Evolutionary conservation across 352 stramenopile species (phyloP).

Genomic region (Phytopythium litorale): DNA sequence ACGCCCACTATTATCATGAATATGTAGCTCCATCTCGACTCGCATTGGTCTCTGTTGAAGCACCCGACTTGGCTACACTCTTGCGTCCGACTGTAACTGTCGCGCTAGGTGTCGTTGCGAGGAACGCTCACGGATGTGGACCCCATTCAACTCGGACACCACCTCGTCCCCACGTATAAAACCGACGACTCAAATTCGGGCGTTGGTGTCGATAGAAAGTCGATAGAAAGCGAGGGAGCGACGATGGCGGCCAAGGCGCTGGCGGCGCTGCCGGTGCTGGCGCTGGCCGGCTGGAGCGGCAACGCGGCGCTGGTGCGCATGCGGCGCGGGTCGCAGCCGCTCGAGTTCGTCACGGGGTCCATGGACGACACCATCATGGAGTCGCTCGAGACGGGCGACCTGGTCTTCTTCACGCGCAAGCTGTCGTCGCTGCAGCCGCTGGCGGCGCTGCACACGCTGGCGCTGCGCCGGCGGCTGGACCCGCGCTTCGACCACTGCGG

Average conservation of each 20-base stretch:
- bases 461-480: constrained; percentile 44
- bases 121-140: too few relatives aligned
- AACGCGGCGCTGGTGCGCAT: constrained; percentile 58
- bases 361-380: constrained; percentile 88
- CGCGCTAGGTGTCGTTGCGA: too few relatives aligned
- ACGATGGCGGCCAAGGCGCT: constrained; percentile 35
- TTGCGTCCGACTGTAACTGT: too few relatives aligned
- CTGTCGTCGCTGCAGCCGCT: constrained; percentile 69
- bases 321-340: constrained; percentile 31
- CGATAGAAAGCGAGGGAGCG: too few relatives aligned
- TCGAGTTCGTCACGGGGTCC: constrained; percentile 71
- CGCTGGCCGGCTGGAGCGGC: constrained; percentile 61
- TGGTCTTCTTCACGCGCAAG: constrained; percentile 77
- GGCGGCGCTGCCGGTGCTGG: constrained; percentile 51
- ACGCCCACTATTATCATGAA: too few relatives aligned
- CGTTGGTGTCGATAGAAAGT: too few relatives aligned
- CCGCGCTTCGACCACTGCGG: constrained; percentile 79
- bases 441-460: constrained; percentile 63
- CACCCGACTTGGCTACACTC: too few relatives aligned
- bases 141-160: too few relatives aligned
- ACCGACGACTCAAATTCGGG: too few relatives aligned
- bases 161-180: too few relatives aligned
- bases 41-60: not conserved
- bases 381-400: constrained; percentile 79
- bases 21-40: not conserved